Conservation (phyloP, 2,329 filamentous ascomycete genomes). For the Cladosporium colombiae region DNA sequence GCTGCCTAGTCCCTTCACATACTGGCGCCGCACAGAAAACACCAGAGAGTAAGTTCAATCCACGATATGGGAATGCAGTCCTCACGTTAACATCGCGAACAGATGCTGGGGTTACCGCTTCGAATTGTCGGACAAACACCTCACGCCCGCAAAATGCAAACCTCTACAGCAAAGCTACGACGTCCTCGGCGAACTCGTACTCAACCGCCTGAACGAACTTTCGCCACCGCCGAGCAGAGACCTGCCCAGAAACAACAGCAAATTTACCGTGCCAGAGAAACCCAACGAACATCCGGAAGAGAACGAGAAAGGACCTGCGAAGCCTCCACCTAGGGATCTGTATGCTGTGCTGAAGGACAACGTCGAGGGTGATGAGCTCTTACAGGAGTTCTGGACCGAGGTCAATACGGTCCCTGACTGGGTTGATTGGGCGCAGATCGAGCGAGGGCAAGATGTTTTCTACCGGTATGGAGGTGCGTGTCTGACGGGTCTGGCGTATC, state of each 20-base stretch:
- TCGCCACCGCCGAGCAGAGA: slow-evolving; percentile 49
- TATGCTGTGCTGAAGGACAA: slow-evolving; percentile 64
- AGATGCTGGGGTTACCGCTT: slow-evolving; percentile 68
- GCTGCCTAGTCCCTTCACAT: slow-evolving; percentile 45
- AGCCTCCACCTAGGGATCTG: slow-evolving; percentile 55
- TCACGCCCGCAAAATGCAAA: slow-evolving; percentile 59
- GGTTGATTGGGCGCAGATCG: slow-evolving; percentile 77
- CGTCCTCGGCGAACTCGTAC: slow-evolving; percentile 64
- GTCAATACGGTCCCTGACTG: slow-evolving; percentile 68
- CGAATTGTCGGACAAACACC: slow-evolving; percentile 66
- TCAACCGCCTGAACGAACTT: slow-evolving; percentile 64
- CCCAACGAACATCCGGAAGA: slow-evolving; percentile 23
- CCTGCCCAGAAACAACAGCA: slow-evolving; percentile 42
- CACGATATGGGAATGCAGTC: slow-evolving; percentile 21
- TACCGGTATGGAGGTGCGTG: slow-evolving; percentile 72
- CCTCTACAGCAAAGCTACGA: slow-evolving; percentile 69
- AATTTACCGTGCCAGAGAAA: slow-evolving; percentile 31
- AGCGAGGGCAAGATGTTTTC: slow-evolving; percentile 73
- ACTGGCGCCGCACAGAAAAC: slow-evolving; percentile 41
- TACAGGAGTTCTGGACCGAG: slow-evolving; percentile 64
- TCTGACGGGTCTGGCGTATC: slow-evolving; percentile 64
- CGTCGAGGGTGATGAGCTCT: slow-evolving; percentile 56
- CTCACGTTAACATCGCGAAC: slow-evolving; percentile 18
- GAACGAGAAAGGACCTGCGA: slow-evolving; percentile 29
- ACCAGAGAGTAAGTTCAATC: slow-evolving; percentile 43